Conservation (phyloP, 2,329 filamentous ascomycete species). For the Grosmannia clavigera region DNA sequence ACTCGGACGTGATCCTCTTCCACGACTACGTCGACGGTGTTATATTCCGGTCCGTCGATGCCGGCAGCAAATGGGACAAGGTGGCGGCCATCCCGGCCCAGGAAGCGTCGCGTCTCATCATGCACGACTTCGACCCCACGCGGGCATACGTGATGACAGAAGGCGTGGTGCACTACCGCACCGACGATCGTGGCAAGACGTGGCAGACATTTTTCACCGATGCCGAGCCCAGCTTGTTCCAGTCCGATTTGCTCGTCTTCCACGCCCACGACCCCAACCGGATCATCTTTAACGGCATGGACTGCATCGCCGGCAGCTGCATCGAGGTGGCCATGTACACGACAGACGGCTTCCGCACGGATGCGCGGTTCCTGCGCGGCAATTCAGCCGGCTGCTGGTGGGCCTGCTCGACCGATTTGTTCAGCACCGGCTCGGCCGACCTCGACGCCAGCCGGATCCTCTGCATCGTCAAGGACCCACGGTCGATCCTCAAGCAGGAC, state of each 20-base stretch:
- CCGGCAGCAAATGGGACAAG: slow-evolving; percentile 63
- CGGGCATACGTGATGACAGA: slow-evolving; percentile 71
- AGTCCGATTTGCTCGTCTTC: slow-evolving; percentile 51
- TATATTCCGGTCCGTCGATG: slow-evolving; percentile 69
- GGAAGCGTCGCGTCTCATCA: slow-evolving; percentile 48
- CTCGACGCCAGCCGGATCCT: slow-evolving; percentile 60
- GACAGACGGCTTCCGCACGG: slow-evolving; percentile 65
- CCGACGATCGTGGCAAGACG: slow-evolving; percentile 66
- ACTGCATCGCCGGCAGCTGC: slow-evolving; percentile 53
- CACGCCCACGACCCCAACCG: slow-evolving; percentile 74
- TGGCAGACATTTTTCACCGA: slow-evolving; percentile 66
- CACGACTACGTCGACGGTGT: slow-evolving; percentile 51
- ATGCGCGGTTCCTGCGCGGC: slow-evolving; percentile 50
- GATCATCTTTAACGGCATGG: slow-evolving; percentile 71
- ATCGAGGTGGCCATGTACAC: slow-evolving; percentile 61
- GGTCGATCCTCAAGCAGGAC: slow-evolving; percentile 58
- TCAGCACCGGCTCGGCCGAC: slow-evolving; percentile 55
- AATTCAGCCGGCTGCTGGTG: slow-evolving; percentile 71
- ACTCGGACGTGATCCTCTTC: slow-evolving; percentile 70
- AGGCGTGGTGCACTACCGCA: slow-evolving; percentile 64
- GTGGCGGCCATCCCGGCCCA: slow-evolving; percentile 54
- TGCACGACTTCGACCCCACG: slow-evolving; percentile 67
- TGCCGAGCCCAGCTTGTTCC: slow-evolving; percentile 41
- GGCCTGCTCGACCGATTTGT: slow-evolving; percentile 66
- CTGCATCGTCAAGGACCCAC: slow-evolving; percentile 65